Evolutionary conservation across 129 eudicot genomes (phyloP).

Genomic region (Helichrysum umbraculigerum): DNA sequence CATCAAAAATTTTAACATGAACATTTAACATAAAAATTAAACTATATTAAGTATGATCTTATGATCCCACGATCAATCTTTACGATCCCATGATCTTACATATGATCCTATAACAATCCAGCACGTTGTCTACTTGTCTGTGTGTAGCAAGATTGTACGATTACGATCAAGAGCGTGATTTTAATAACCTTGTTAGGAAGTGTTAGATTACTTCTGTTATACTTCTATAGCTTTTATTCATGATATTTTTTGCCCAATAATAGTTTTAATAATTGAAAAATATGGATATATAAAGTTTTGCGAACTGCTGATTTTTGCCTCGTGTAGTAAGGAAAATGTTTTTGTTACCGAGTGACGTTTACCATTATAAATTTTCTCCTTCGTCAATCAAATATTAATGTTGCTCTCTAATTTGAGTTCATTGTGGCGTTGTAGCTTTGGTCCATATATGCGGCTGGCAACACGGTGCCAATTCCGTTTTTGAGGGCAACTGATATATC

Average conservation of each 20-base stretch:
- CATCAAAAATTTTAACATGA: background rate
- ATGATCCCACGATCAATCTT: background rate
- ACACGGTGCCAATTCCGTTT: slow-evolving; percentile 96
- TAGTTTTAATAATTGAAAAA: too few relatives aligned
- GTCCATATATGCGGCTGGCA: slow-evolving; percentile 99
- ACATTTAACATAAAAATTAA: too few relatives aligned
- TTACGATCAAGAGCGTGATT: too few relatives aligned
- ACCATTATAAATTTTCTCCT: slow-evolving; percentile 8
- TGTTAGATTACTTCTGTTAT: too few relatives aligned
- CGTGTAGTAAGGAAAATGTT: background rate
- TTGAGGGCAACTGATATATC: slow-evolving; percentile 96
- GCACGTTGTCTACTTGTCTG: background rate
- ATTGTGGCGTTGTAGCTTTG: slow-evolving; percentile 60
- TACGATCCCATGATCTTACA: background rate
- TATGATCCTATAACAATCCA: too few relatives aligned
- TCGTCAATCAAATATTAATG: slow-evolving; percentile 10
- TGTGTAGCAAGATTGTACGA: too few relatives aligned
- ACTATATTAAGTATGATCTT: too few relatives aligned
- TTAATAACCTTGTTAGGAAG: too few relatives aligned
- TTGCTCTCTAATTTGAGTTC: slow-evolving; percentile 11
- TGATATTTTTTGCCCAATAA: too few relatives aligned
- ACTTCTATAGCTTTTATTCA: too few relatives aligned
- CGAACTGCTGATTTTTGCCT: background rate
- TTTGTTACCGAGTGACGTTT: background rate
- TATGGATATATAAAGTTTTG: too few relatives aligned